Percentiles rank a stretch among this genome's conserved stretches.
These are phyloP conservation scores for Babesia bigemina DNA, from an alignment of 169 alveolate genomes.

Conservation along the genomic window DNA sequence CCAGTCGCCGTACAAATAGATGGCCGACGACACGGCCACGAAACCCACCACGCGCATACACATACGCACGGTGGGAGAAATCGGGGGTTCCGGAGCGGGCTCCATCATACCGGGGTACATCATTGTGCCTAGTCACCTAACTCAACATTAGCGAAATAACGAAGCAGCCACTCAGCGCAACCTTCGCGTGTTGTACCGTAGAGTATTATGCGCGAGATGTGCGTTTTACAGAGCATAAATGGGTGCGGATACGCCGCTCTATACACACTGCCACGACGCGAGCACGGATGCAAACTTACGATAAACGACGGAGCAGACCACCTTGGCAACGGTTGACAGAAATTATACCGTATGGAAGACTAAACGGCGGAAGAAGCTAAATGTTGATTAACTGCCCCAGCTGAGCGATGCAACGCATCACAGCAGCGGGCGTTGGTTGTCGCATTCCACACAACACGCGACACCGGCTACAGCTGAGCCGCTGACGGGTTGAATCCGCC, in stretches of 20 bases:
- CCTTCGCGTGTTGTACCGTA: not conserved
- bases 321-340: not conserved
- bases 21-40: slow-evolving; percentile 69
- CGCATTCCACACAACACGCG: too few relatives aligned
- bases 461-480: too few relatives aligned
- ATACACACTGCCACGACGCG: not conserved
- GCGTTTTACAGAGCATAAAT: not conserved
- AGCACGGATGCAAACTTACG: not conserved
- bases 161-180: not conserved
- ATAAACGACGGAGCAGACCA: not conserved
- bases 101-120: slow-evolving; percentile 81
- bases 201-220: too few relatives aligned
- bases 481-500: too few relatives aligned
- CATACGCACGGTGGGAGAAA: slow-evolving; percentile 70
- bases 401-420: too few relatives aligned
- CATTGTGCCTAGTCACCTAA: slow-evolving; percentile 47
- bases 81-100: slow-evolving; percentile 68
- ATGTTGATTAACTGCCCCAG: not conserved
- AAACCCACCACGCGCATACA: slow-evolving; percentile 71
- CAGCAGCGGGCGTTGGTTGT: too few relatives aligned
- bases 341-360: slow-evolving; percentile 3
- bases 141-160: not conserved
- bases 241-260: not conserved
- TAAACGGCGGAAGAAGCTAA: not conserved
- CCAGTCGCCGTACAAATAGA: slow-evolving; percentile 76